Conservation (phyloP, 805 yeast species). For the Teunomyces pallodes region DNA sequence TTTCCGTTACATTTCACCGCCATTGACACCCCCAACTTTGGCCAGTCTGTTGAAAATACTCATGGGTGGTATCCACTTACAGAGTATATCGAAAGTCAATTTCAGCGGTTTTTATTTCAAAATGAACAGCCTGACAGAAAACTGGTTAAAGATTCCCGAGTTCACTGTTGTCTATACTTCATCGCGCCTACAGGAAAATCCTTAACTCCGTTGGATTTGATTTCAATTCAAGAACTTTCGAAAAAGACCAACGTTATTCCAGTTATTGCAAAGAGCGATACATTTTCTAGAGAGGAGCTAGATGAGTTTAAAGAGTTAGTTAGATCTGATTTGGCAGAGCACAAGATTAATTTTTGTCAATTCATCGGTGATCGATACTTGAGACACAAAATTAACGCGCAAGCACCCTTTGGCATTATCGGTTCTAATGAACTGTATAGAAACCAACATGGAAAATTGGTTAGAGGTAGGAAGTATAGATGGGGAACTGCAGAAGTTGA, state of each 20-base stretch:
- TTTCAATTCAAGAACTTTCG: slow-evolving; percentile 33
- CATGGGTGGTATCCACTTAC: slow-evolving; percentile 45
- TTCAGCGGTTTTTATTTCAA: slow-evolving; percentile 62
- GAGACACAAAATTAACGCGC: slow-evolving; percentile 28
- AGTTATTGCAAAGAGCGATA: slow-evolving; percentile 37
- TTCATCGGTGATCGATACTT: slow-evolving; percentile 24
- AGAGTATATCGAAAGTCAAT: slow-evolving; percentile 78
- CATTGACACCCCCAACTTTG: slow-evolving; percentile 53
- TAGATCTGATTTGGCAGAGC: slow-evolving; percentile 18
- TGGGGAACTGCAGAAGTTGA: slow-evolving; percentile 92
- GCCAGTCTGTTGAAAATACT: slow-evolving; percentile 59
- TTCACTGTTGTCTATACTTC: slow-evolving; percentile 85
- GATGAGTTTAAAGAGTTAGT: slow-evolving; percentile 22
- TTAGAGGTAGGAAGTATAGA: slow-evolving; percentile 62
- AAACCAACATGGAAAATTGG: slow-evolving; percentile 24
- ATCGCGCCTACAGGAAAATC: slow-evolving; percentile 57
- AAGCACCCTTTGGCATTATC: slow-evolving; percentile 70
- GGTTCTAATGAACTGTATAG: slow-evolving; percentile 50
- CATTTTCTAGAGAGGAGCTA: slow-evolving; percentile 26
- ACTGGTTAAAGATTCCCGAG: slow-evolving; percentile 54
- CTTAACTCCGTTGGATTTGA: slow-evolving; percentile 34
- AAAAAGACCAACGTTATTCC: slow-evolving; percentile 39
- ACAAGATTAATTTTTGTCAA: slow-evolving; percentile 32
- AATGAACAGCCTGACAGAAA: slow-evolving; percentile 49
- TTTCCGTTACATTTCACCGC: slow-evolving; percentile 19